phyloP scores from a whole-genome alignment of 2,329 filamentous ascomycete genomes.

The Fusarium albosuccineum region DNA sequence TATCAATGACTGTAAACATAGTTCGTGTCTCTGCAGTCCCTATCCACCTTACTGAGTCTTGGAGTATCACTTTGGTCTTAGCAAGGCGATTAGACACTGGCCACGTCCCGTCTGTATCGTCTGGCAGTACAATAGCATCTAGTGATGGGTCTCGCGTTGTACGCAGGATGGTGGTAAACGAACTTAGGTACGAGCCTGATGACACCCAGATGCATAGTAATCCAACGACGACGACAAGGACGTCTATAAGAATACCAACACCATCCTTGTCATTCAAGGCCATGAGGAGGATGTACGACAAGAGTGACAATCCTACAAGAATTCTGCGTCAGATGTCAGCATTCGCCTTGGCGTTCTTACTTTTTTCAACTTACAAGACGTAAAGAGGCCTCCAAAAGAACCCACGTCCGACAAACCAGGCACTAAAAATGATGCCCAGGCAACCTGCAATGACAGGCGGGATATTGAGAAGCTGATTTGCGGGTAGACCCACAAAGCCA shows the following conservation, averaged over 20 bases:
- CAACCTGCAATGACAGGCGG: background rate
- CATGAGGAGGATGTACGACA: background rate
- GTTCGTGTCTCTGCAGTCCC: too few species aligned
- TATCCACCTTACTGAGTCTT: too few species aligned
- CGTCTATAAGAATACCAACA: rapidly evolving
- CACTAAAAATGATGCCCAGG: background rate
- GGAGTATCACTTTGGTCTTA: background rate
- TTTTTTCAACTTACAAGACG: background rate
- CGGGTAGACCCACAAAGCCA: background rate
- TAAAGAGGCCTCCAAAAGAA: background rate
- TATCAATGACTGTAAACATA: too few species aligned
- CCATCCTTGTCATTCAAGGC: background rate
- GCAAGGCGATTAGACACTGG: conserved; percentile 10
- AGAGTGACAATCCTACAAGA: background rate
- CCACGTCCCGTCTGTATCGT: background rate
- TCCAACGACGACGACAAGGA: background rate
- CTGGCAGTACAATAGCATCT: background rate
- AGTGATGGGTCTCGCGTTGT: conserved; percentile 20
- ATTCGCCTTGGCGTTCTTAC: too few species aligned
- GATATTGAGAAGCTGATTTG: background rate
- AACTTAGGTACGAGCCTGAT: background rate
- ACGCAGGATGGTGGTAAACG: conserved; percentile 19
- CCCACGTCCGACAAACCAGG: background rate
- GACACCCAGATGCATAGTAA: conserved; percentile 8
- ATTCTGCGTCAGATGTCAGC: background rate